These are phyloP conservation scores for Metschnikowia reukaufii DNA, from an alignment of 805 yeast genomes.

Conservation along the genomic window DNA sequence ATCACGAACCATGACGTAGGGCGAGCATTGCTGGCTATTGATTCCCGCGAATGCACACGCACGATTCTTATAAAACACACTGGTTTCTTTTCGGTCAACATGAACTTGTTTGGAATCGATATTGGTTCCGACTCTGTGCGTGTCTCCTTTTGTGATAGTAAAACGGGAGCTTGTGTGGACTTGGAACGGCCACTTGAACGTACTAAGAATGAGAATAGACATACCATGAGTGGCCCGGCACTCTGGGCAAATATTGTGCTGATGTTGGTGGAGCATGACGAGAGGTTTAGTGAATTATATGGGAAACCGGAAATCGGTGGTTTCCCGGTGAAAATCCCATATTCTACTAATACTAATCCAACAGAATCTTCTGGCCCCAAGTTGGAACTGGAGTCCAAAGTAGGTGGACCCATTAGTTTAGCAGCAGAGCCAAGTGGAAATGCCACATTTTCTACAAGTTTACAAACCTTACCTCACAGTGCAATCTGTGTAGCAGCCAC, in stretches of 20 bases:
- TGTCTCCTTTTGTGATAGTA: constrained; percentile 29
- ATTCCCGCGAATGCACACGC: background rate
- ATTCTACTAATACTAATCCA: no score
- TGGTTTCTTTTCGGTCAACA: background rate
- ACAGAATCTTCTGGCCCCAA: no score
- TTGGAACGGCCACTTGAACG: constrained; percentile 13
- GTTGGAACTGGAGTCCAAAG: no score
- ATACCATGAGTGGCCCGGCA: constrained; percentile 16
- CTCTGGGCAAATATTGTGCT: constrained; percentile 14
- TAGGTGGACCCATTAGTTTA: no score
- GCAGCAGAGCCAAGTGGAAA: background rate
- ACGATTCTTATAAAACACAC: no score
- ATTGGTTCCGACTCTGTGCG: constrained; percentile 53
- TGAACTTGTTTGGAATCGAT: constrained; percentile 44
- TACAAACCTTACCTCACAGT: background rate
- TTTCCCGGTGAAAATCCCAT: no score
- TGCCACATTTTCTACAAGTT: background rate
- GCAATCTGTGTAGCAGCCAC: constrained; percentile 50
- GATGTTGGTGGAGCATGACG: constrained; percentile 10
- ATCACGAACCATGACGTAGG: no score
- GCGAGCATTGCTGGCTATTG: no score
- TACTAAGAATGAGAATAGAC: constrained; percentile 5
- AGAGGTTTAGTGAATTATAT: background rate
- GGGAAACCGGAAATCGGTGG: background rate
- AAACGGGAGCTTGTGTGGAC: constrained; percentile 11